Evolutionary conservation across 2,329 filamentous ascomycete species (phyloP), one percentile per base, ranked within the genome.

Genomic region (Penicillium expansum): DNA sequence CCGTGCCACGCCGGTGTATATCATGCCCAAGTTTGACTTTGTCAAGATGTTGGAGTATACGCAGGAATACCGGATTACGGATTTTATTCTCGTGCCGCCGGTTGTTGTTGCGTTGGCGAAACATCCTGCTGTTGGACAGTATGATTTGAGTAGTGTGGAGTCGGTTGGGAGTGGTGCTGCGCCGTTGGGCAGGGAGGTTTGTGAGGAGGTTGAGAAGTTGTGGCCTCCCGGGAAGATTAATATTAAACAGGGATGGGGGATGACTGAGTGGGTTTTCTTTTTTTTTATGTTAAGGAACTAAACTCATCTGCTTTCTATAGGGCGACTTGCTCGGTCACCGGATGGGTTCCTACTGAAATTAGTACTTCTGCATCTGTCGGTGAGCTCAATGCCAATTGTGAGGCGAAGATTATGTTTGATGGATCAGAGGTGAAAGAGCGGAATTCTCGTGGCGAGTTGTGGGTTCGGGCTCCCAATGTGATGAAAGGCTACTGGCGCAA

Each of bases 11-110:
- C 87, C 87, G 1, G 83, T 90, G 14, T 95, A 93, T 72, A 79
- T 94, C 57, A 92, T 95, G 89, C 77, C 83, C 4, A 82, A 83
- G 55, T 95, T 92, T 71, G 86, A 93, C 69, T 91, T 94, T 59
- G 66, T 85, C 55, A 81, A 86, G 69, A 85, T 92, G 80, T 79
- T 95, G 38, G 79, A 83, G 56, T 80, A 87, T 66, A 82, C 91
- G 20, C 79, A 90, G 69, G 82, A 79, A 51, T 91, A 83, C 74
- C 82, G 82, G 39, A 87, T 96, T 66, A 90, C 87, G 6, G 78
- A 80, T 57, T 74, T 92, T 38, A 76, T 79, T 11, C 77, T 87
- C 10, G 91, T 92, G 4, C 91, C 91, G 6, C 90, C 91, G 0
- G 86, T 95, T 56, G 79, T 92, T 0, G 83, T 93, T 5, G 79